These are phyloP conservation scores for Leccinum barrowsii DNA, from an alignment of 768 basidiomycete species.

Conservation along the genomic window DNA sequence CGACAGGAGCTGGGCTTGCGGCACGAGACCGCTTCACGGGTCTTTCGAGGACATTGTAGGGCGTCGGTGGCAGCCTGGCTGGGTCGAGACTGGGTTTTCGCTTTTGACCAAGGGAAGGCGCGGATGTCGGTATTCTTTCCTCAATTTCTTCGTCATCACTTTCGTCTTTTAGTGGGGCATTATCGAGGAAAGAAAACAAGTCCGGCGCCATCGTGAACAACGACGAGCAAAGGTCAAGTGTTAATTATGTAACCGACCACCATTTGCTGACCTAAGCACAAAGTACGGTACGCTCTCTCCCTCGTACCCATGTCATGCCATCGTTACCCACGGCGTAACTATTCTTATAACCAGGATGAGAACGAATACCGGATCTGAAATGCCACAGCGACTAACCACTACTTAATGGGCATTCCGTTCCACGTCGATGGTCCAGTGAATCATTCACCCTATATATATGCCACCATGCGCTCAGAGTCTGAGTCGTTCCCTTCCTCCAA, in stretches of 20 bases:
- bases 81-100: constrained; percentile 23
- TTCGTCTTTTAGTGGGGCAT: constrained; percentile 20
- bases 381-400: too few species aligned
- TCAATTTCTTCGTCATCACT: constrained; percentile 23
- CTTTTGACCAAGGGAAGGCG: constrained; percentile 15
- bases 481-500: too few species aligned
- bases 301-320: too few species aligned
- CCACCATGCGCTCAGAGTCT: too few species aligned
- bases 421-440: too few species aligned
- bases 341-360: too few species aligned
- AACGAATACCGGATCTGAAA: too few species aligned
- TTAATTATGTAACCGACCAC: not conserved
- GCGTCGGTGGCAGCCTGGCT: constrained; percentile 3
- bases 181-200: constrained; percentile 31
- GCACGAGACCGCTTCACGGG: constrained; percentile 56
- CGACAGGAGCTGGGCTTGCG: constrained; percentile 66
- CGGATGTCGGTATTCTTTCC: not conserved
- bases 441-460: too few species aligned
- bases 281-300: too few species aligned
- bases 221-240: not conserved
- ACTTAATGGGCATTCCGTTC: too few species aligned
- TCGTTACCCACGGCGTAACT: too few species aligned
- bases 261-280: too few species aligned
- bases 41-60: constrained; percentile 31
- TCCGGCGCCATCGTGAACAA: constrained; percentile 14